phyloP scores from a whole-genome alignment of 305 asterid species.

The Fraxinus velutina region DNA sequence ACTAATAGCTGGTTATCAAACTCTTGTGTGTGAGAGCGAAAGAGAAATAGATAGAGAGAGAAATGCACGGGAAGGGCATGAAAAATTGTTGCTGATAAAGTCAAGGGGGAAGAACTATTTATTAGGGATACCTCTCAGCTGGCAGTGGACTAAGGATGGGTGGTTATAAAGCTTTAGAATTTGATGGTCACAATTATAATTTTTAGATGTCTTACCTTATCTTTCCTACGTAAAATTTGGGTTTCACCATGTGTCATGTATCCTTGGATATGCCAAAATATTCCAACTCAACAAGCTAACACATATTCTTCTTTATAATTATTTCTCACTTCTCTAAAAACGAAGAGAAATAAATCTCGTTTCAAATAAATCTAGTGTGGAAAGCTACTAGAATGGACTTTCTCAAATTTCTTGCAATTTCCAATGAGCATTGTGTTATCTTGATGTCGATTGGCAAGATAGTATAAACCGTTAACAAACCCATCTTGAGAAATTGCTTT shows the following conservation, averaged over 20 bases:
- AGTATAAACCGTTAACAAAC: slow-evolving; percentile 19
- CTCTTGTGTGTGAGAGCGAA: background rate
- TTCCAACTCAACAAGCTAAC: background rate
- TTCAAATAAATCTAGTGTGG: background rate
- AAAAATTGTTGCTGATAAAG: slow-evolving; percentile 42
- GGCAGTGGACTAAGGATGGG: slow-evolving; percentile 37
- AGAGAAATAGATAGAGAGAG: slow-evolving; percentile 19
- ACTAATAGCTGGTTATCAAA: slow-evolving; percentile 7
- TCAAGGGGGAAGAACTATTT: slow-evolving; percentile 42
- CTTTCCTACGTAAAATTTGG: slow-evolving; percentile 16
- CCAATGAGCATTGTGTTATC: slow-evolving; percentile 12
- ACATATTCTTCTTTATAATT: background rate
- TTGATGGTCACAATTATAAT: slow-evolving; percentile 35
- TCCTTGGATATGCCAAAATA: background rate
- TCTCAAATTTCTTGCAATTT: slow-evolving; percentile 22
- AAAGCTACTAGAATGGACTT: background rate
- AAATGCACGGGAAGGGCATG: slow-evolving; percentile 41
- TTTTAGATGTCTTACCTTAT: slow-evolving; percentile 25
- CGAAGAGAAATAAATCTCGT: background rate
- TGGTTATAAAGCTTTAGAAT: slow-evolving; percentile 45
- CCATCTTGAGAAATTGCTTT: slow-evolving; percentile 15
- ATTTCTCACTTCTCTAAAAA: background rate
- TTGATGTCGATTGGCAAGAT: slow-evolving; percentile 35
- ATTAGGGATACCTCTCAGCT: slow-evolving; percentile 36
- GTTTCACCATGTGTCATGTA: background rate